Conservation (phyloP, 495 filamentous ascomycete species). For the Hypoxylon cercidicola region DNA sequence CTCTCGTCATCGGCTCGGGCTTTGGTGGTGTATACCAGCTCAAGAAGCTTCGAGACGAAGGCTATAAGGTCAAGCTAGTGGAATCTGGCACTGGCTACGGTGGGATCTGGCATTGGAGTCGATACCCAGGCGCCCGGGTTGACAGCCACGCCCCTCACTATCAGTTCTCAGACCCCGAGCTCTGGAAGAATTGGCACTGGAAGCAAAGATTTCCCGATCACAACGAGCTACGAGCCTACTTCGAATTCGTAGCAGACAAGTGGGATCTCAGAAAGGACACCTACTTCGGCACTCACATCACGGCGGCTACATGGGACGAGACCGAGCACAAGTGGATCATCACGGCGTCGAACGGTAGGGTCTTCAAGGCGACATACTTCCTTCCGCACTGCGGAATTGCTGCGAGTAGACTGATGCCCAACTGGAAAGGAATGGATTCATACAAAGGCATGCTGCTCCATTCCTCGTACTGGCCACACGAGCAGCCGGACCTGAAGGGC, state of each 20-base stretch:
- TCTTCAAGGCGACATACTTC: conserved; percentile 57
- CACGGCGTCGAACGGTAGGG: conserved; percentile 57
- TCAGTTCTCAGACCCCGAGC: conserved; percentile 61
- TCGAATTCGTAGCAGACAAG: conserved; percentile 63
- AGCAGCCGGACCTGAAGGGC: conserved; percentile 56
- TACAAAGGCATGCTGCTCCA: conserved; percentile 67
- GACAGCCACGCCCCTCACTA: conserved; percentile 64
- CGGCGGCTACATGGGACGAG: conserved; percentile 57
- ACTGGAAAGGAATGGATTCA: conserved; percentile 61
- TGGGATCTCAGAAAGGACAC: conserved; percentile 62
- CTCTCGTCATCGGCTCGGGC: conserved; percentile 63
- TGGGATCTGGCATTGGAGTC: conserved; percentile 66
- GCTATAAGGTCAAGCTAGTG: conserved; percentile 52
- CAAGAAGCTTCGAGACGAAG: conserved; percentile 45
- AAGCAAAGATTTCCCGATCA: conserved; percentile 61
- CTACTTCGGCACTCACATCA: conserved; percentile 60
- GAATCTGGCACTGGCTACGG: conserved; percentile 61
- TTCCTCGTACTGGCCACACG: conserved; percentile 68
- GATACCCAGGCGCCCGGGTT: conserved; percentile 64
- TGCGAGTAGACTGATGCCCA: conserved; percentile 52
- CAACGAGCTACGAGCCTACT: conserved; percentile 63
- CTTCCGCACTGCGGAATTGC: conserved; percentile 59
- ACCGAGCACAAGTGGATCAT: conserved; percentile 57
- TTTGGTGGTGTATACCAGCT: conserved; percentile 53
- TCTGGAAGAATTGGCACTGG: conserved; percentile 66